phyloP scores from a whole-genome alignment of 1,284 basidiomycete genomes.

The Ceratobasidium sp. region DNA sequence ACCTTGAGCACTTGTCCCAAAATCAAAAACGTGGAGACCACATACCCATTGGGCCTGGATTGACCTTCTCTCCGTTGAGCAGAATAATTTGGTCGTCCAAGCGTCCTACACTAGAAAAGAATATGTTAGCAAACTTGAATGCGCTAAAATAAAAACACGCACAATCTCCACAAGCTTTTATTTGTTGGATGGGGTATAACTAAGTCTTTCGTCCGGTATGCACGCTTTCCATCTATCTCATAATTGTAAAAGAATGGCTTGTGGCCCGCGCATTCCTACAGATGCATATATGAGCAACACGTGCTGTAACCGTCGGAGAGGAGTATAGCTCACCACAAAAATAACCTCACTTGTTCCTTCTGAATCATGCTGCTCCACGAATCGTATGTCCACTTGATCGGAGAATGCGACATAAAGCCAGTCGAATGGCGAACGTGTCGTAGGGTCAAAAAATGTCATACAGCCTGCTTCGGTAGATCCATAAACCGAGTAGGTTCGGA shows the following conservation, averaged over 20 bases:
- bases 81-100: slow-evolving; percentile 41
- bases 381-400: neutral
- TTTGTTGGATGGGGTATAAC: slow-evolving; percentile 37
- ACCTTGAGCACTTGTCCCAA: slow-evolving; percentile 40
- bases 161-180: slow-evolving; percentile 26
- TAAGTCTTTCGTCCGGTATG: slow-evolving; percentile 38
- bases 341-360: slow-evolving; percentile 8
- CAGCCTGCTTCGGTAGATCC: slow-evolving; percentile 11
- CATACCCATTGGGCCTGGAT: slow-evolving; percentile 55
- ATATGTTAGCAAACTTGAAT: neutral
- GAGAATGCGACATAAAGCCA: slow-evolving; percentile 37
- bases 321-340: no score
- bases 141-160: neutral
- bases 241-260: slow-evolving; percentile 25
- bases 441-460: neutral
- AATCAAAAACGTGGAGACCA: no score
- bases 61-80: slow-evolving; percentile 48
- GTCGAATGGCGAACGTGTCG: neutral
- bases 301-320: no score
- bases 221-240: slow-evolving; percentile 22
- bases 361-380: slow-evolving; percentile 11
- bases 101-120: slow-evolving; percentile 16
- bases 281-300: neutral
- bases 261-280: neutral
- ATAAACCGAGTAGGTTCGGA: neutral